phyloP scores from a whole-genome alignment of 2,329 filamentous ascomycete genomes.

The Tolypocladium inflatum region DNA sequence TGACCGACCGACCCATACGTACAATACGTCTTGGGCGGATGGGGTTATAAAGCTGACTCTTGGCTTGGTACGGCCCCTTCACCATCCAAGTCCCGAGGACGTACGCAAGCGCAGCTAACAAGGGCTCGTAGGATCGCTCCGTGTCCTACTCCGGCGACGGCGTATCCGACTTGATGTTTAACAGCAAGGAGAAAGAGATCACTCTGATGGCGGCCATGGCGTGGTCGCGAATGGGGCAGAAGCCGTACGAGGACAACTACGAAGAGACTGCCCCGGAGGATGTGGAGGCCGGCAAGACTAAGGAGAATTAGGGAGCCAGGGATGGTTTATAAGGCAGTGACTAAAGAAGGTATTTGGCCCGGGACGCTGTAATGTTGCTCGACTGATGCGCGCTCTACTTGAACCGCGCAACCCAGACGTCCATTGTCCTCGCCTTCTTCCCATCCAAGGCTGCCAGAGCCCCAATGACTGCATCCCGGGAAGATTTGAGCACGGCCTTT shows the following conservation, averaged over 20 bases:
- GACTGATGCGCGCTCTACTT: background rate
- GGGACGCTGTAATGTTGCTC: too few relatives aligned
- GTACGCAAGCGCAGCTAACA: background rate
- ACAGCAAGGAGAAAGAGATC: constrained; percentile 29
- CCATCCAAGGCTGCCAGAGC: constrained; percentile 17
- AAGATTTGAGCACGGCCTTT: constrained; percentile 15
- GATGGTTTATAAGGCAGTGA: too few relatives aligned
- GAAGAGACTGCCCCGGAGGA: background rate
- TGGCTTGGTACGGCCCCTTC: constrained; percentile 28
- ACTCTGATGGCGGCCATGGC: constrained; percentile 32
- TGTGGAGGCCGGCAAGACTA: background rate
- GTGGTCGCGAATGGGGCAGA: constrained; percentile 34
- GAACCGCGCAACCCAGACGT: constrained; percentile 25
- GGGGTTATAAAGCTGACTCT: constrained; percentile 44
- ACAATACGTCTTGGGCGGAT: constrained; percentile 35
- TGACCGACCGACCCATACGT: constrained; percentile 26
- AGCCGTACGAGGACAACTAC: constrained; percentile 31
- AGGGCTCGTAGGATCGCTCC: constrained; percentile 29
- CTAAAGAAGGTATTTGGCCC: too few relatives aligned
- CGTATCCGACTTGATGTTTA: constrained; percentile 31
- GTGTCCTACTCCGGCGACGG: constrained; percentile 33
- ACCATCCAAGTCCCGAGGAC: too few relatives aligned
- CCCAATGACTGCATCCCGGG: constrained; percentile 21
- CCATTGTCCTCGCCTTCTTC: constrained; percentile 27
- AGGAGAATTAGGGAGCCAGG: background rate